These are phyloP conservation scores for Hymenoscyphus scutula DNA, from an alignment of 2,329 filamentous ascomycete species.

Conservation along the genomic window DNA sequence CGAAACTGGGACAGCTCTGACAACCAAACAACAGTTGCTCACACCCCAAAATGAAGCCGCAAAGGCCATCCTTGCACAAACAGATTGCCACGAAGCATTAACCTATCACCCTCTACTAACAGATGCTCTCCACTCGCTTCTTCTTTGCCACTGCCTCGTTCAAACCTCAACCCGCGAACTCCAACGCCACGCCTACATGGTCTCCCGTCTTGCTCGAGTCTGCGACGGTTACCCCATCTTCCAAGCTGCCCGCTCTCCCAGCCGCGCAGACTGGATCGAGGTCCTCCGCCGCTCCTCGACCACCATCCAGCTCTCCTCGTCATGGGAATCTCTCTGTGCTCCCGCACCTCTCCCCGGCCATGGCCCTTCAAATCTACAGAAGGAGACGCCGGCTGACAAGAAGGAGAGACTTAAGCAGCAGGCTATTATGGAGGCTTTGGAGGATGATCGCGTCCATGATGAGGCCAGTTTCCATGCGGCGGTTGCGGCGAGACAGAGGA, in stretches of 20 bases:
- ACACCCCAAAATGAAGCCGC: constrained; percentile 32
- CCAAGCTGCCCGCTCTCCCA: constrained; percentile 66
- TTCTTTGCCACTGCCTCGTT: constrained; percentile 75
- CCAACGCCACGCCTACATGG: constrained; percentile 77
- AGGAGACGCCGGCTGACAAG: constrained; percentile 52
- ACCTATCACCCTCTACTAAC: constrained; percentile 80
- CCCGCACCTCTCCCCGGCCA: constrained; percentile 52
- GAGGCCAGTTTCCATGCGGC: constrained; percentile 64
- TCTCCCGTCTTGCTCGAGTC: constrained; percentile 69
- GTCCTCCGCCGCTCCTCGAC: constrained; percentile 65
- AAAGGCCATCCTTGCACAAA: constrained; percentile 39
- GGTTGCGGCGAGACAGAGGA: constrained; percentile 57
- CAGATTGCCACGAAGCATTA: constrained; percentile 58
- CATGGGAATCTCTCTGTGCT: constrained; percentile 71
- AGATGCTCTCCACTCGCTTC: constrained; percentile 74
- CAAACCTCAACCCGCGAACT: constrained; percentile 78
- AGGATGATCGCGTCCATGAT: constrained; percentile 66
- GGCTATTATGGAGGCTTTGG: constrained; percentile 64
- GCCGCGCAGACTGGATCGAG: constrained; percentile 78
- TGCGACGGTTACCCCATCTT: constrained; percentile 81
- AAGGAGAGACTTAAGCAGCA: constrained; percentile 60
- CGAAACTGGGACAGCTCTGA: constrained; percentile 38
- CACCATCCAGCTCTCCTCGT: constrained; percentile 62
- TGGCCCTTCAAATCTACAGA: constrained; percentile 34
- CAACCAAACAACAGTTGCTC: constrained; percentile 35